These are phyloP conservation scores for Elasticomyces elasticus DNA, from an alignment of 495 filamentous ascomycete species.

Conservation along the genomic window DNA sequence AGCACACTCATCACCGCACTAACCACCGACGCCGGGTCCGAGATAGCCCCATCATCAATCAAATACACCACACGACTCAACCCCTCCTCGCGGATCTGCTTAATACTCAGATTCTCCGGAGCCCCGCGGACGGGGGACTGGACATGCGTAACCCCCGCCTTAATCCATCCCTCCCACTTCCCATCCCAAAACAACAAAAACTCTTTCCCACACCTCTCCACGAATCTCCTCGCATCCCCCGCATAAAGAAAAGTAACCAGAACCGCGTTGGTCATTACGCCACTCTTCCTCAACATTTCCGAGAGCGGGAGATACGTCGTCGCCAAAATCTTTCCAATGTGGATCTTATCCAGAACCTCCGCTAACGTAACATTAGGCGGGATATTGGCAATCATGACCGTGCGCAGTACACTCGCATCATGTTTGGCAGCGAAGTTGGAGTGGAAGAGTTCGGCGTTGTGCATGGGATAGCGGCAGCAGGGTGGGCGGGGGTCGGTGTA, in stretches of 20 bases:
- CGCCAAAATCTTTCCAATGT: slow-evolving; percentile 5
- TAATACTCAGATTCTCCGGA: background rate
- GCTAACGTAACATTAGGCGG: slow-evolving; percentile 2
- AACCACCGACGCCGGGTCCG: background rate
- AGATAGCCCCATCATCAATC: background rate
- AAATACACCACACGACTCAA: slow-evolving; percentile 13
- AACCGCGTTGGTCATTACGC: background rate
- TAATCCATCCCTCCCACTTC: background rate
- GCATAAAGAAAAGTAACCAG: slow-evolving; percentile 8
- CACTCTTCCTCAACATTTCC: background rate
- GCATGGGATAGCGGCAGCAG: slow-evolving; percentile 1
- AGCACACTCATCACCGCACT: background rate
- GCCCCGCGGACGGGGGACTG: background rate
- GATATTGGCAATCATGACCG: slow-evolving; percentile 4
- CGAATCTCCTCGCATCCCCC: background rate
- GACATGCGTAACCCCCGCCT: background rate
- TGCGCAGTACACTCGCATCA: background rate
- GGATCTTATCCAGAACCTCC: slow-evolving; percentile 8
- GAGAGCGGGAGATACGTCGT: background rate
- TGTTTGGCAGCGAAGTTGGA: background rate
- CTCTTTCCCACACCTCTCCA: background rate
- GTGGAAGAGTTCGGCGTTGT: background rate
- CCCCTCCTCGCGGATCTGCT: background rate
- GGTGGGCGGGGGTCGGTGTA: background rate
- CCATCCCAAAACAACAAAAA: background rate